Base-by-base conservation (phyloP, 179 eudicot species). In the Pouteria campechiana region DNA sequence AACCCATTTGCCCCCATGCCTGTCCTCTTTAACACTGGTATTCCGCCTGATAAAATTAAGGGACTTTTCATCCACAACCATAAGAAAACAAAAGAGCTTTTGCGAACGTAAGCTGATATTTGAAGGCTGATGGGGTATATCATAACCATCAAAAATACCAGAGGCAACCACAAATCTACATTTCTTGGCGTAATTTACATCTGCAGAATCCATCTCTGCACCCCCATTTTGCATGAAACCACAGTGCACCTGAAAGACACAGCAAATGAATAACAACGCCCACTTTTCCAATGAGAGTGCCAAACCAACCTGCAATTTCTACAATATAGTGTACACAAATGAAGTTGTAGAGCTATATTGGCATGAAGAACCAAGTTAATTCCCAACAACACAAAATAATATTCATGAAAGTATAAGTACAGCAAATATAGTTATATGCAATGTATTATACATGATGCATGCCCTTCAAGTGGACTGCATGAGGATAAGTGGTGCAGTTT, bases 111-210 rank as follows among this genome's bases (percentile, higher is more conserved):
- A 24, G 50, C 90, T 86, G 33, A 85, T 60, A 62, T 81, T 77
- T 32, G 98, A 72, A 35, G 95, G 98, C 66, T 90, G 95, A 60
- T 86, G 93, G 30, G 98, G 98, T 8, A 66, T 56, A 53, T 90
- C 98, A 56, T 90, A 90, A 51, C 90, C 95, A 73, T 90, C 95
- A 65, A 90, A 90, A 48, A 90, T 81, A 14, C 95, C 98, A 32
- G 98, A 81, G 31, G 98, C 95, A 54, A 90, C 98, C 32, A 90
- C 84, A 74, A 86, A 79, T 29, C 60, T 69, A 59, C 98, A 90
- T 52, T 70, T 86, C 73, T 81, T 55, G 29, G 68, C 87, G 63
- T 81, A 90, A 44, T 70, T 60, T 40, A 74, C 43, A 39, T 90
- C 98, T 52, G 68, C 73, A 4, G 63, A 56, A 56, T 58, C 69